Evolutionary conservation across 164 flowering plant genomes (phyloP), one percentile per base, ranked within the genome.

Genomic region (Nymphaea thermarum): DNA sequence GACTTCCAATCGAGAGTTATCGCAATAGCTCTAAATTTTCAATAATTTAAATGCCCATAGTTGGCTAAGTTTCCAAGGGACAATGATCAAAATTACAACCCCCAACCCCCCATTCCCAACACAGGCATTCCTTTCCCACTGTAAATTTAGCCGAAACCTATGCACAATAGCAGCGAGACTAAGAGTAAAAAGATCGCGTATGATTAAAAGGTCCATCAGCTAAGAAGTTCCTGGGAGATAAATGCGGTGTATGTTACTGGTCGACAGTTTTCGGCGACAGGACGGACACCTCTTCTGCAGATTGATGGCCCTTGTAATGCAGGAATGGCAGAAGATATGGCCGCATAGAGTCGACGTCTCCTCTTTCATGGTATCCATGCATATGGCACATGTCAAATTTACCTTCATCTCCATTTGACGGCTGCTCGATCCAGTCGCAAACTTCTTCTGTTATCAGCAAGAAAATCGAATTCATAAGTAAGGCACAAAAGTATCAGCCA

Each of bases 341-440:
- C 86, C 86, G 63, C 88, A 84, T 43, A 73, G 66, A 51, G 88
- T 83, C 2, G 86, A 71, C 7, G 81, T 81, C 69, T 79, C 86
- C 67, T 79, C 81, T 65, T 63, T 71, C 79, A 85, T 70, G 36
- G 76, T 65, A 17, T 74, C 85, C 80, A 80, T 74, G 73, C 88
- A 85, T 42, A 85, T 71, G 7, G 82, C 70, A 63, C 87, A 84
- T 45, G 68, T 75, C 43, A 73, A 65, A 53, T 66, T 73, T 44
- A 77, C 68, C 44, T 73, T 65, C 53, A 65, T 41, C 10, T 59
- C 71, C 44, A 47, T 16, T 65, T 64, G 3, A 41, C 61, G 45
- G 55, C 72, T 75, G 70, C 68, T 69, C 14, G 78, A 75, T 63
- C 70, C 68, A 51, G 59, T 63, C 43, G 65, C 74, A 63, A 47